phyloP scores from a whole-genome alignment of 257 asterid species.

The Solanum neorickii region DNA sequence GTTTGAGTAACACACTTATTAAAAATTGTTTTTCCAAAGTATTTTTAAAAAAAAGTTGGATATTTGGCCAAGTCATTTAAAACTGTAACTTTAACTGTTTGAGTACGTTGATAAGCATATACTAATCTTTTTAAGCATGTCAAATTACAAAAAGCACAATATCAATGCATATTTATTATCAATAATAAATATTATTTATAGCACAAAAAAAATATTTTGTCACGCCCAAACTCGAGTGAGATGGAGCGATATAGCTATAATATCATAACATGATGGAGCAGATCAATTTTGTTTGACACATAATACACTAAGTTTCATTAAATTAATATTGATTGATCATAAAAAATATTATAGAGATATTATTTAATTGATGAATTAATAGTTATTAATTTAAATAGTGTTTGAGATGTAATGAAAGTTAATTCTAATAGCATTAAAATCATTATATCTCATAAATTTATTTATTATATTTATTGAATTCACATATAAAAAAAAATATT shows the following conservation, averaged over 20 bases:
- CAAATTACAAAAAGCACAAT: neutral
- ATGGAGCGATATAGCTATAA: too few species aligned
- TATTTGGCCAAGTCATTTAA: neutral
- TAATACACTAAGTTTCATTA: too few species aligned
- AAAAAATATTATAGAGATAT: too few species aligned
- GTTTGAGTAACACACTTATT: neutral
- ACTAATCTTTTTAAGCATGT: neutral
- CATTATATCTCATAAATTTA: too few species aligned
- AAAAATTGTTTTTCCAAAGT: neutral
- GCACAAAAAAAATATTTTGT: too few species aligned
- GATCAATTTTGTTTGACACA: neutral
- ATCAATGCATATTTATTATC: neutral
- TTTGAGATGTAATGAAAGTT: too few species aligned
- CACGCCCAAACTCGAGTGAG: neutral
- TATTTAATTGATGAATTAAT: too few species aligned
- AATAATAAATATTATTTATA: neutral
- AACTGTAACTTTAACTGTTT: neutral
- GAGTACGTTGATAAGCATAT: neutral
- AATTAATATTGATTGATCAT: too few species aligned
- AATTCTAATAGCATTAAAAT: too few species aligned
- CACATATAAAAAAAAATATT: too few species aligned
- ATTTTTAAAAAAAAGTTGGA: neutral
- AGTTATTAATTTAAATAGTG: neutral
- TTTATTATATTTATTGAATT: too few species aligned
- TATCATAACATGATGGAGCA: neutral